Conservation (phyloP, 2,329 filamentous ascomycete genomes). For the Penicillium olsonii region DNA sequence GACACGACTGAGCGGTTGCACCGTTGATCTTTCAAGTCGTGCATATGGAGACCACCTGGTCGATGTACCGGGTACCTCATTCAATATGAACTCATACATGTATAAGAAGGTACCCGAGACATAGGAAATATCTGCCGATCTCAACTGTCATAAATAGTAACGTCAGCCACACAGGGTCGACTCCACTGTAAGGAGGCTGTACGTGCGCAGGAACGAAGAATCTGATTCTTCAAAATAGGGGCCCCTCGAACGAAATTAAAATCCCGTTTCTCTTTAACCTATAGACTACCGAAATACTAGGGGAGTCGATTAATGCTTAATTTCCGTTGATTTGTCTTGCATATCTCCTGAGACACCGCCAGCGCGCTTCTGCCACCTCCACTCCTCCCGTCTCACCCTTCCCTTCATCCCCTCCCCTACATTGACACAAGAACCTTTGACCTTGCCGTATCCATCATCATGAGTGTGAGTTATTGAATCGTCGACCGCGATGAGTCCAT, state of each 20-base stretch:
- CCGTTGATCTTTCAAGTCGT: constrained; percentile 2
- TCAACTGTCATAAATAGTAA: constrained; percentile 7
- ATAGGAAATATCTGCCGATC: constrained; percentile 2
- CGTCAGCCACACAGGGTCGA: constrained; percentile 5
- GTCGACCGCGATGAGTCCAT: not conserved
- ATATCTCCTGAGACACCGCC: constrained; percentile 17
- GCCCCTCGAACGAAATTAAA: not conserved
- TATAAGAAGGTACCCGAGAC: constrained; percentile 10
- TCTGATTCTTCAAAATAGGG: not conserved
- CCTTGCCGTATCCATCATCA: constrained; percentile 33
- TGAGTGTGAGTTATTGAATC: constrained; percentile 53
- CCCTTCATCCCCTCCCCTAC: constrained; percentile 14
- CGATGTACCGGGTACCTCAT: not conserved
- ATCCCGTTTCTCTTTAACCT: not conserved
- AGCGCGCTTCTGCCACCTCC: constrained; percentile 23
- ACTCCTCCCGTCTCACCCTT: constrained; percentile 27
- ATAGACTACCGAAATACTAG: not conserved
- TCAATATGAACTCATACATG: too few relatives aligned
- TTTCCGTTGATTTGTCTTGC: not conserved
- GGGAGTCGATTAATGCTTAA: constrained; percentile 3
- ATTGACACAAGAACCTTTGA: constrained; percentile 1
- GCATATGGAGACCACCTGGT: constrained; percentile 6
- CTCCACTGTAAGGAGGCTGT: constrained; percentile 2
- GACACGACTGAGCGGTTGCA: not conserved
- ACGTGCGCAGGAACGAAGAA: not conserved